Evolutionary conservation across 768 basidiomycete species (phyloP), one percentile per base, ranked within the genome.

Genomic region (Sarcodon sp.): DNA sequence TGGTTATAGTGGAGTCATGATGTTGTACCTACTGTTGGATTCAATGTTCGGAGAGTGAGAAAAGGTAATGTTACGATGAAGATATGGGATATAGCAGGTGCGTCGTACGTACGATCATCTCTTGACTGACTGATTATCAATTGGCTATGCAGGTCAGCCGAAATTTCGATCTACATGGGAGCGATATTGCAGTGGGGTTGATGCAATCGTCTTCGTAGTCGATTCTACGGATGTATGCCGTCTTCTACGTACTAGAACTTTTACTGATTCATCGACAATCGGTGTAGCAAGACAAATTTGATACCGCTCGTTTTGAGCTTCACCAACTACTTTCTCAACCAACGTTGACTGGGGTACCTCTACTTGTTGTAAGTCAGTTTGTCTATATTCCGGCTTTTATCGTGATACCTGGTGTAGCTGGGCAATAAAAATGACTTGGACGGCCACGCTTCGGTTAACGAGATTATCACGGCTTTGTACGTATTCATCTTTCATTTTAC

Each of bases 161-260:
- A 89, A 87, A 61, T 96, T 93, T 61, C 79, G 92, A 39, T 87
- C 87, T 34, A 91, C 93, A 83, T 96, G 89, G 88, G 89, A 92
- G 63, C 72, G 92, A 39, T 96, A 94, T 63, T 92, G 90, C 64
- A 77, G 83, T 52, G 92, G 91, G 7, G 89, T 89, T 1, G 89
- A 94, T 59, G 92, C 92, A 21, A 81, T 96, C 34, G 76, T 94
- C 15, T 93, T 89, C 57, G 87, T 96, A n/a, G 85, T 96, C 16
- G 92, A 96, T 61, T 86, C 92, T 3, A 72, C 76, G 44, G 91
- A 94, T 60, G 90, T 90, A 58, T 53, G 83, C 69, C 3, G 33
- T 47, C 21, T 16, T 35, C 18, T 18, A 27, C 21, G 21, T 27
- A 27, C 21, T 27, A 2, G 4, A 27, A 27, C 21, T 27, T 27